phyloP scores from a whole-genome alignment of 768 basidiomycete genomes.

The Hemileccinum impolitum region DNA sequence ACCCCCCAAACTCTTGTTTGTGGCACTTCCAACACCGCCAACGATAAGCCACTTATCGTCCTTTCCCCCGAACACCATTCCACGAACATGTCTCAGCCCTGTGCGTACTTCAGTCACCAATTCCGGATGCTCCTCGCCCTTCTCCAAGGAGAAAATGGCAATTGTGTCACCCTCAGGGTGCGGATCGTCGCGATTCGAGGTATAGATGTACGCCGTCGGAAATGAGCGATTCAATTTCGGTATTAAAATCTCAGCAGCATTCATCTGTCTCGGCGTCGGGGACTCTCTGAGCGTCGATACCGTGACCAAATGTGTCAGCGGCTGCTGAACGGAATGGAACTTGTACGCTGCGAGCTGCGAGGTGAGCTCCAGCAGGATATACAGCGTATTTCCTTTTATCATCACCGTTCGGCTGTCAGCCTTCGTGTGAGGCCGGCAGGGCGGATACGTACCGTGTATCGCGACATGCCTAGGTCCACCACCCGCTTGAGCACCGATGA shows the following conservation, averaged over 20 bases:
- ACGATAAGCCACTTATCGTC: conserved; percentile 60
- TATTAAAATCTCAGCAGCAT: conserved; percentile 68
- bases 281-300: conserved; percentile 48
- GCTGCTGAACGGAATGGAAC: conserved; percentile 41
- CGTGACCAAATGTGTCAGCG: conserved; percentile 38
- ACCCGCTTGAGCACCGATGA: conserved; percentile 49
- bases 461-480: conserved; percentile 71
- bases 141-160: conserved; percentile 58
- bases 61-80: conserved; percentile 62
- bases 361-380: conserved; percentile 65
- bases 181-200: conserved; percentile 74
- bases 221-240: conserved; percentile 50
- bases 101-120: conserved; percentile 63
- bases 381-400: conserved; percentile 61
- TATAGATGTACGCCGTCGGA: conserved; percentile 60
- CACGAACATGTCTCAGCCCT: conserved; percentile 67
- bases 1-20: conserved; percentile 57
- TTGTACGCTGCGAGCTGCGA: conserved; percentile 55
- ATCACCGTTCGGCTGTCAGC: not conserved
- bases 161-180: conserved; percentile 68
- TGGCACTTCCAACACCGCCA: conserved; percentile 44
- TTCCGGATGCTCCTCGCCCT: conserved; percentile 40
- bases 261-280: conserved; percentile 47
- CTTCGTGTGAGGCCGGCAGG: not conserved
- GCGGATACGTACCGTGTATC: conserved; percentile 47